Percentiles rank a stretch among this genome's conserved stretches.
Conservation (phyloP, 768 basidiomycete genomes). For the Tylopilus felleus region DNA sequence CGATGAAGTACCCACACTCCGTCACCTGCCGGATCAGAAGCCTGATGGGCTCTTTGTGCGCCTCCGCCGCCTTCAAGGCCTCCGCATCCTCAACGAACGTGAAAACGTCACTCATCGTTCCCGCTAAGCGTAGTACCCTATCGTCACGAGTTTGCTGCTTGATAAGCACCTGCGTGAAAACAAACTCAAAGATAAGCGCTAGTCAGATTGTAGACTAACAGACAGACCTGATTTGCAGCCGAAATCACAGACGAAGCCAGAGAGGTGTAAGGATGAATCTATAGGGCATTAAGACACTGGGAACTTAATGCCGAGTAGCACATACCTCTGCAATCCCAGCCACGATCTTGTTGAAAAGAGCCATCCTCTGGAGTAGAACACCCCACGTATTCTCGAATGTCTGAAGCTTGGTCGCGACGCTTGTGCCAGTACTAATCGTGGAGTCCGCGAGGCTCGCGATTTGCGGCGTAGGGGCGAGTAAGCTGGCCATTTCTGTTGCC, state of each 20-base stretch:
- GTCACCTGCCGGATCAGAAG: constrained; percentile 20
- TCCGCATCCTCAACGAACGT: constrained; percentile 12
- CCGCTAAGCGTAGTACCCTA: constrained; percentile 17
- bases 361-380: constrained; percentile 10
- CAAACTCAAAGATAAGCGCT: neutral
- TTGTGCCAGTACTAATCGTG: neutral
- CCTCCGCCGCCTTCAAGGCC: constrained; percentile 6
- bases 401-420: constrained; percentile 1
- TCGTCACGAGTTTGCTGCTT: constrained; percentile 18
- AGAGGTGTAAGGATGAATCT: constrained; percentile 19
- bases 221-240: constrained; percentile 16
- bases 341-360: constrained; percentile 12
- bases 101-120: constrained; percentile 11
- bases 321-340: constrained; percentile 13
- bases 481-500: neutral
- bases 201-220: neutral
- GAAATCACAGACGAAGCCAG: constrained; percentile 24
- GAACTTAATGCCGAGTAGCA: neutral
- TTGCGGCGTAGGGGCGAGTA: neutral
- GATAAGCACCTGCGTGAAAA: constrained; percentile 10
- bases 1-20: constrained; percentile 25
- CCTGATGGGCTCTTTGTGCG: constrained; percentile 6
- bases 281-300: neutral
- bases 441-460: neutral
- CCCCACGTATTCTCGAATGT: constrained; percentile 20